Evolutionary conservation across 2,329 filamentous ascomycete genomes (phyloP).

Genomic region (Aspergillus fructus): DNA sequence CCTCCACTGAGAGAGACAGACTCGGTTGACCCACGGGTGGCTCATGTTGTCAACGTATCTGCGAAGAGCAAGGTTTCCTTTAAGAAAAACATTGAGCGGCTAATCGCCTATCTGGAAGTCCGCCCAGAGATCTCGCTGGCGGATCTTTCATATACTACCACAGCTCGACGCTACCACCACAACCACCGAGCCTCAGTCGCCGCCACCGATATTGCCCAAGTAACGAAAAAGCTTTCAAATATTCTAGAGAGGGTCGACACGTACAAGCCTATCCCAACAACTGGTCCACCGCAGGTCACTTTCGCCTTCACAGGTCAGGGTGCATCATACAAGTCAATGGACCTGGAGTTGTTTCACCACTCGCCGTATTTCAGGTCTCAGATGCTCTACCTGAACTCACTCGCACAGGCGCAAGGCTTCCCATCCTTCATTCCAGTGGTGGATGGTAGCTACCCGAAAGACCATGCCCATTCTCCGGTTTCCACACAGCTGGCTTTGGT

Average conservation of each 20-base stretch:
- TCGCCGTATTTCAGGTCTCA: slow-evolving; percentile 22
- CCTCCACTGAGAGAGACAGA: slow-evolving; percentile 40
- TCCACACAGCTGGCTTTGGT: slow-evolving; percentile 39
- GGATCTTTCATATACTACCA: slow-evolving; percentile 64
- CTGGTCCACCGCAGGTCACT: slow-evolving; percentile 21
- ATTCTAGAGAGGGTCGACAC: slow-evolving; percentile 39
- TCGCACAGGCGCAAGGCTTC: slow-evolving; percentile 25
- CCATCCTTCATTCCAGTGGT: slow-evolving; percentile 24
- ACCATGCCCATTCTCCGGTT: slow-evolving; percentile 32
- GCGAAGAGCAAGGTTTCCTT: slow-evolving; percentile 53
- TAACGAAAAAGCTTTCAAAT: slow-evolving; percentile 1
- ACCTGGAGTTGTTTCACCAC: slow-evolving; percentile 31
- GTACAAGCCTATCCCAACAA: slow-evolving; percentile 50
- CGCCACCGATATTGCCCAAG: background rate
- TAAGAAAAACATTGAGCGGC: slow-evolving; percentile 52
- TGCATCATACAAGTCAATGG: slow-evolving; percentile 26
- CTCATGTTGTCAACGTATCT: slow-evolving; percentile 56
- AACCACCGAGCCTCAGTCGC: slow-evolving; percentile 11
- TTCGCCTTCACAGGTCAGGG: slow-evolving; percentile 44
- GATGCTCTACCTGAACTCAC: slow-evolving; percentile 22
- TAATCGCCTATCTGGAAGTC: slow-evolving; percentile 46
- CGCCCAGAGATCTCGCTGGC: slow-evolving; percentile 46
- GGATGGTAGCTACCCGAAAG: slow-evolving; percentile 31
- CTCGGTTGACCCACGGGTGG: slow-evolving; percentile 46
- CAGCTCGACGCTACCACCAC: slow-evolving; percentile 50